Evolutionary conservation across 257 asterid genomes (phyloP).

Genomic region (Anisodus acutangulus): DNA sequence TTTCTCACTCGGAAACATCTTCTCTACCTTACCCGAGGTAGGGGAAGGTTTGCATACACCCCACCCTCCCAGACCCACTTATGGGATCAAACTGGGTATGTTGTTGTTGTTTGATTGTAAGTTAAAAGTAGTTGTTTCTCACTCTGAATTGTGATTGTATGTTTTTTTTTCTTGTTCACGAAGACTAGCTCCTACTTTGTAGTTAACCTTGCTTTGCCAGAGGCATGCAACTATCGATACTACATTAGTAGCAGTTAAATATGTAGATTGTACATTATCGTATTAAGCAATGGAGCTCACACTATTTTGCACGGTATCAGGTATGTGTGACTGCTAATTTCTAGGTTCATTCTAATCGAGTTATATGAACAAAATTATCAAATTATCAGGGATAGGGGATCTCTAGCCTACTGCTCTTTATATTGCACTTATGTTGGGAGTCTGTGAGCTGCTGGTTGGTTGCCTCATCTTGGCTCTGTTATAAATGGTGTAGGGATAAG

Average conservation of each 20-base stretch:
- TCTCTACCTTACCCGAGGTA: no score
- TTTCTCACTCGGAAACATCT: no score
- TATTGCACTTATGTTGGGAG: neutral
- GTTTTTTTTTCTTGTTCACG: neutral
- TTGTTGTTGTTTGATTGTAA: neutral
- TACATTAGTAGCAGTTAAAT: neutral
- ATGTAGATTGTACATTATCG: neutral
- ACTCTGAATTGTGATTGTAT: neutral
- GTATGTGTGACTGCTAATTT: neutral
- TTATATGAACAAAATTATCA: neutral
- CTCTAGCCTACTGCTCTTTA: constrained; percentile 16
- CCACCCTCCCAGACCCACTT: no score
- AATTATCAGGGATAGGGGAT: constrained; percentile 1
- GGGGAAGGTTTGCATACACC: no score
- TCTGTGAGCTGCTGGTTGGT: constrained; percentile 3
- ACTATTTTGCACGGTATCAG: neutral
- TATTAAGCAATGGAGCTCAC: neutral
- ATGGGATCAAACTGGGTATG: no score
- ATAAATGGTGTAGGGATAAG: neutral
- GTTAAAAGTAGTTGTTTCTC: neutral
- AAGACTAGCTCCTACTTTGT: neutral
- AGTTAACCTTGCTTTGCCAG: neutral
- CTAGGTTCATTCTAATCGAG: neutral
- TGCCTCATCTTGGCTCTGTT: constrained; percentile 9
- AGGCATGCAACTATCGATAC: neutral